A percentile compares a stretch with the other conserved stretches of the same genome.
Evolutionary conservation across 768 basidiomycete species (phyloP).

Genomic region (Boletus subcaerulescens): DNA sequence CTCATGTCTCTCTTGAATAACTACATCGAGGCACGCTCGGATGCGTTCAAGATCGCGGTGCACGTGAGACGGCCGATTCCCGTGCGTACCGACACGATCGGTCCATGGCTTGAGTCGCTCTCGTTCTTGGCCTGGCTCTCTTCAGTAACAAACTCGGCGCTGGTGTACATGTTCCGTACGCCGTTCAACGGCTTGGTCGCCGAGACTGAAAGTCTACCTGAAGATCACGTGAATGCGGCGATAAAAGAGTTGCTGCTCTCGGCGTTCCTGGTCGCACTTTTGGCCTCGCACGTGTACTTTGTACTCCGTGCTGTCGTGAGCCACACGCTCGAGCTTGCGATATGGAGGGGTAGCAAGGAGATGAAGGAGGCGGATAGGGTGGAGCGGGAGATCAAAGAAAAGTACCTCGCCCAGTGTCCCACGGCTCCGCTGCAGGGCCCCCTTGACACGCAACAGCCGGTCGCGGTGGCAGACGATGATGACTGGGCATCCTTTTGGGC

Average conservation of each 20-base stretch:
- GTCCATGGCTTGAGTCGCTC: slow-evolving; percentile 90
- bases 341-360: slow-evolving; percentile 75
- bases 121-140: slow-evolving; percentile 88
- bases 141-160: slow-evolving; percentile 82
- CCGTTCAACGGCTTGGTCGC: slow-evolving; percentile 17
- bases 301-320: slow-evolving; percentile 59
- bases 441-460: not conserved
- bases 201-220: not conserved
- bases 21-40: slow-evolving; percentile 84
- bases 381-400: slow-evolving; percentile 52
- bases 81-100: slow-evolving; percentile 84
- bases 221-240: slow-evolving; percentile 31
- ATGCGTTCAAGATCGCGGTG: slow-evolving; percentile 92
- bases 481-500: slow-evolving; percentile 57
- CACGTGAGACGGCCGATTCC: slow-evolving; percentile 86
- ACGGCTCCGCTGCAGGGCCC: slow-evolving; percentile 2
- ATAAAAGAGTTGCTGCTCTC: slow-evolving; percentile 55
- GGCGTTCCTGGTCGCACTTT: slow-evolving; percentile 70
- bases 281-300: slow-evolving; percentile 85
- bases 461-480: slow-evolving; percentile 7
- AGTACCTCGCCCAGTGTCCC: slow-evolving; percentile 31
- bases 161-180: slow-evolving; percentile 87
- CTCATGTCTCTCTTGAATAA: slow-evolving; percentile 91
- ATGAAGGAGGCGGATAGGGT: slow-evolving; percentile 52
- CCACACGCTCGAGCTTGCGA: slow-evolving; percentile 67